Percentiles rank a stretch among this genome's conserved stretches.
Evolutionary conservation across 495 filamentous ascomycete species (phyloP).

Genomic region (Corynascus novoguineensis): DNA sequence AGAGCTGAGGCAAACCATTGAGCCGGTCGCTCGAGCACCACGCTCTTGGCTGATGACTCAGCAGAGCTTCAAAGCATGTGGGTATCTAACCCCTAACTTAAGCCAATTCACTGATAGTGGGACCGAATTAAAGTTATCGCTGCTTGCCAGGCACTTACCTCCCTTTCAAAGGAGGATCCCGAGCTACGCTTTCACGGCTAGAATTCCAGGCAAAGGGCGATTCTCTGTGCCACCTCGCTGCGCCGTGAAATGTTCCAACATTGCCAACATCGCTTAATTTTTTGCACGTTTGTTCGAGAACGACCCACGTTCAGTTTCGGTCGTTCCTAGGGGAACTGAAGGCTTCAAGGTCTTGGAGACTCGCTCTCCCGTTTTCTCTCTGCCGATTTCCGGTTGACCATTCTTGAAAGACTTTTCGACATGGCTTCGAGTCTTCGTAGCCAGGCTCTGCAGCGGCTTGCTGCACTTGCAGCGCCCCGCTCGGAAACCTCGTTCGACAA

Average conservation of each 20-base stretch:
- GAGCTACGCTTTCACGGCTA: background rate
- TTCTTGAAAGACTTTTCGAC: too few species aligned
- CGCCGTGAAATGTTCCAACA: background rate
- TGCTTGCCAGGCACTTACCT: background rate
- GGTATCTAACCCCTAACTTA: background rate
- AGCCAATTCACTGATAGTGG: background rate
- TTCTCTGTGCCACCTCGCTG: background rate
- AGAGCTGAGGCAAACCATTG: background rate
- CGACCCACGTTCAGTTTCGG: background rate
- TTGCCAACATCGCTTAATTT: background rate
- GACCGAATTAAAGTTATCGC: background rate
- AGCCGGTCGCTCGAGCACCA: too few species aligned
- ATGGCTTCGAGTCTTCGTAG: constrained; percentile 54
- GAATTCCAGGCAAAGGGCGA: too few species aligned
- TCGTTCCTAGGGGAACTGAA: background rate
- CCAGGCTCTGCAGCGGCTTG: constrained; percentile 66
- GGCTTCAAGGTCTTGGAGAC: background rate
- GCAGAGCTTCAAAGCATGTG: constrained; percentile 3
- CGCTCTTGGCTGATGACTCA: constrained; percentile 25
- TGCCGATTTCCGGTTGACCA: too few species aligned
- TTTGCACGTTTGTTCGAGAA: background rate
- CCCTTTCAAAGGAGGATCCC: too few species aligned
- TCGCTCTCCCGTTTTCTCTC: too few species aligned
- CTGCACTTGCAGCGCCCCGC: constrained; percentile 53
- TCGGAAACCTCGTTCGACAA: constrained; percentile 47